Evolutionary conservation across 768 basidiomycete species (phyloP).

Genomic region (Sutorius australiensis): DNA sequence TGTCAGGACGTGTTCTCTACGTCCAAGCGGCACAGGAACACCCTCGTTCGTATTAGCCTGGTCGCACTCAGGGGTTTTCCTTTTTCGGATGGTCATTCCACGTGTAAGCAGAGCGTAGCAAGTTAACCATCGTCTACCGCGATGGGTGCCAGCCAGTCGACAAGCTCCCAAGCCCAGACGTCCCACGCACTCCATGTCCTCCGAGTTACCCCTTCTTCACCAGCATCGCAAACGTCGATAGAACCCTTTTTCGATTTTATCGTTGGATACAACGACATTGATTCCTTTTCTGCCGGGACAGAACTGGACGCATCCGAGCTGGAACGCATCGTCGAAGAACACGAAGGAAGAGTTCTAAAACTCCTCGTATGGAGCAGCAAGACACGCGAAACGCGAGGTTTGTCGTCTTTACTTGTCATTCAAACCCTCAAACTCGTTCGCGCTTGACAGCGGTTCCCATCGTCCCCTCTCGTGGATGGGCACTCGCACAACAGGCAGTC

Average conservation of each 20-base stretch:
- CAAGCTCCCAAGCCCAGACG: conserved; percentile 34
- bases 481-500: conserved; percentile 40
- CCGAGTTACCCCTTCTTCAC: conserved; percentile 84
- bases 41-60: too few relatives aligned
- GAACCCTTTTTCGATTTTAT: conserved; percentile 97
- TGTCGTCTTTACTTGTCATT: conserved; percentile 8
- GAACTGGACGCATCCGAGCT: conserved; percentile 66
- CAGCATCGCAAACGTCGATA: conserved; percentile 80
- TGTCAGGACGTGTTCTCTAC: too few relatives aligned
- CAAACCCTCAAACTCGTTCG: neutral
- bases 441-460: conserved; percentile 68
- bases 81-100: conserved; percentile 2
- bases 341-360: conserved; percentile 67
- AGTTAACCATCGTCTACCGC: neutral
- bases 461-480: conserved; percentile 83
- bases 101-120: neutral
- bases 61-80: conserved; percentile 4
- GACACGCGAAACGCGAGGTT: conserved; percentile 66
- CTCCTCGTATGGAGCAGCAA: conserved; percentile 85
- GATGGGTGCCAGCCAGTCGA: conserved; percentile 79
- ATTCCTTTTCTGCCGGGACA: conserved; percentile 43
- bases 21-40: too few relatives aligned
- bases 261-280: conserved; percentile 78
- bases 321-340: conserved; percentile 77
- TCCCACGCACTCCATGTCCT: conserved; percentile 76